A percentile compares a stretch with the other conserved stretches of the same genome.
Conservation (phyloP, 2,329 filamentous ascomycete species). For the Cylindrodendrum hubeiense region DNA sequence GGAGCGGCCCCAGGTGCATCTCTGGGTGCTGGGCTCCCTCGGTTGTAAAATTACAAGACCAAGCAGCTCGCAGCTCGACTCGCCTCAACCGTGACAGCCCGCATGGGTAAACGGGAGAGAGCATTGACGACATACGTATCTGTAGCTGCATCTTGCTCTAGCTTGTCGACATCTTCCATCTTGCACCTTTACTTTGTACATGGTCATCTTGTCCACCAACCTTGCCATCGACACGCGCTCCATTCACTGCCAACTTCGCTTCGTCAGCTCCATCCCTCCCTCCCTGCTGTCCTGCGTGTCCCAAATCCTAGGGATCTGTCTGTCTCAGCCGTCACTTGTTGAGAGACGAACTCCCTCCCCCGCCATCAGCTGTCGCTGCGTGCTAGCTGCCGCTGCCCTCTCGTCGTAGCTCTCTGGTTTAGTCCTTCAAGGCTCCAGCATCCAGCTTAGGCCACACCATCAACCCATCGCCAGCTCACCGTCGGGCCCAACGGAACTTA, state of each 20-base stretch:
- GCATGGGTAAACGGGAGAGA: background rate
- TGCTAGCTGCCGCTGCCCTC: background rate
- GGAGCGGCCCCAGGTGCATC: slow-evolving; percentile 7
- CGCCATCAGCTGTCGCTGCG: background rate
- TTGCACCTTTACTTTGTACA: background rate
- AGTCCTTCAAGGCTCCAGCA: background rate
- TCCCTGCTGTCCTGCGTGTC: background rate
- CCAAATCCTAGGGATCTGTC: background rate
- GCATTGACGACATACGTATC: slow-evolving; percentile 9
- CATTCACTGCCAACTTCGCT: background rate
- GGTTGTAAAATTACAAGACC: slow-evolving; percentile 25
- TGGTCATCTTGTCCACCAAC: background rate
- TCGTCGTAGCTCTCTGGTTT: background rate
- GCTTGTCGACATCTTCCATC: background rate
- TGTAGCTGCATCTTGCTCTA: background rate
- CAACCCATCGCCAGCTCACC: background rate
- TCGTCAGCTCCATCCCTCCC: background rate
- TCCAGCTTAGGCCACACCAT: background rate
- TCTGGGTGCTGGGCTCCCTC: slow-evolving; percentile 15
- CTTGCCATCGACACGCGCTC: background rate
- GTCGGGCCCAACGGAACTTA: slow-evolving; percentile 27
- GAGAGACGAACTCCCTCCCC: background rate
- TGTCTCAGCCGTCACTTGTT: background rate
- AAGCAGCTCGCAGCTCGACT: slow-evolving; percentile 9
- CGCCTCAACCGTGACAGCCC: slow-evolving; percentile 12